Base-by-base conservation (phyloP, 495 filamentous ascomycete species). In the Xylaria nigripes region DNA sequence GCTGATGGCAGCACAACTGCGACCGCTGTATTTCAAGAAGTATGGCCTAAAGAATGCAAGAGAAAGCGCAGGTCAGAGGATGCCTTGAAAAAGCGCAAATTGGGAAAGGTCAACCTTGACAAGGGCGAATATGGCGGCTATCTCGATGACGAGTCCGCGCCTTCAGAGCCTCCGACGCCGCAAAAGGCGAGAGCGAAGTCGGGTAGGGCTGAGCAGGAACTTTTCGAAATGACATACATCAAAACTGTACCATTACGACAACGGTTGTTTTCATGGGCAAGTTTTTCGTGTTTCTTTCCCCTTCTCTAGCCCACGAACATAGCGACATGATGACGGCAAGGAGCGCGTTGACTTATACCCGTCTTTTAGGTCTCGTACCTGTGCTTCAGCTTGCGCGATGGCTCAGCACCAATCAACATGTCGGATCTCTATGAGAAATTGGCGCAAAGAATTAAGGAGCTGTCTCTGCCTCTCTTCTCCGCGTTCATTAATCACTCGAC, bases 391-490 rank as follows among this genome's bases (percentile, higher is more conserved):
- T 50, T 74, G 9, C 59, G 57, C 16, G 55, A 19, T 18, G n/a
- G 58, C 23, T 30, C 61, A 70, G 48, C 53, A 10, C 83, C 27
- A 72, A 50, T 75, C 12, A 67, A 66, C 21, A 74, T 87, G 34
- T 76, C 76, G 1, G 79, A 81, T 6, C 80, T 94, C 56, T 90
- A 89, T 69, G 77, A 85, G 52, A 69, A 76, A 18, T 86, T 84
- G 54, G 76, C 79, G 47, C 81, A 85, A 36, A 79, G 79, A 51
- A 75, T 93, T 18, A 77, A 81, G 16, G 74, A 74, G 23, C 75
- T 91, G 2, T 81, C 88, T 0, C 74, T 90, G 0, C 77, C 82
- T 0, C 65, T 81, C n/a, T 95, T 94, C 68, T 76, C 81, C 36
- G 69, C 82, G n/a, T 81, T 95, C 50, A 69, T 92, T 58, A 79